Evolutionary conservation across 148 eudicot species (phyloP), one percentile per base, ranked within the genome.

Genomic region (Rhododendron griersonianum): DNA sequence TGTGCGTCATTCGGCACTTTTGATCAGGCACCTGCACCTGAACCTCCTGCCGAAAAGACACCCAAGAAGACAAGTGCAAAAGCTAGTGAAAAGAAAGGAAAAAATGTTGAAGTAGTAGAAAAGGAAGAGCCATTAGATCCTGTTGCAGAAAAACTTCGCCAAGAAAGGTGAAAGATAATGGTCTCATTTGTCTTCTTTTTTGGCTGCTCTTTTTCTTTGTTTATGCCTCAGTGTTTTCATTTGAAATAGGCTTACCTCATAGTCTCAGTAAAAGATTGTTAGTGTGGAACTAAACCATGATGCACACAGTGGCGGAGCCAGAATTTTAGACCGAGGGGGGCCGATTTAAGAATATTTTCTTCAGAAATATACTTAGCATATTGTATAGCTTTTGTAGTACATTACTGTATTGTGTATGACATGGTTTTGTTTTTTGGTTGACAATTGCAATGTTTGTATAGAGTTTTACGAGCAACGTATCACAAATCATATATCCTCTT

Each of bases 121-220:
- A 85, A 91, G 84, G 91, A 89, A 85, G 88, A 4, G 75, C 88
- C 89, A 45, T 86, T 91, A 83, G 92, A 92, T 87, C 91, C 94
- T 53, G 28, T 90, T 57, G 90, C 90, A 85, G 93, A 92, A 87
- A 92, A 92, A 79, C 91, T 92, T 81, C 89, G 92, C 39, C 94
- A 91, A 82, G 91, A 91, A 84, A 91, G 94, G 94, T 92, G 7
- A 23, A 71, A 82, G 15, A 80, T 25, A 18, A 18, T 28, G 44
- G 7, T 55, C 11, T 81, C 71, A 55, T 51, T n/a, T 76, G 11
- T 78, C 39, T 78, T 30, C 55, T 44, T 59, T 3, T 81, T 11
- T 21, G 81, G 14, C 33, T 23, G 61, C 57, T 50, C 41, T 39
- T 9, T 59, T 30, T 41, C 48, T 13, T 39, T 41, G 5, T 14